These are phyloP conservation scores for Pelargonium australe DNA, from an alignment of 441 rosid genomes.

Conservation along the genomic window DNA sequence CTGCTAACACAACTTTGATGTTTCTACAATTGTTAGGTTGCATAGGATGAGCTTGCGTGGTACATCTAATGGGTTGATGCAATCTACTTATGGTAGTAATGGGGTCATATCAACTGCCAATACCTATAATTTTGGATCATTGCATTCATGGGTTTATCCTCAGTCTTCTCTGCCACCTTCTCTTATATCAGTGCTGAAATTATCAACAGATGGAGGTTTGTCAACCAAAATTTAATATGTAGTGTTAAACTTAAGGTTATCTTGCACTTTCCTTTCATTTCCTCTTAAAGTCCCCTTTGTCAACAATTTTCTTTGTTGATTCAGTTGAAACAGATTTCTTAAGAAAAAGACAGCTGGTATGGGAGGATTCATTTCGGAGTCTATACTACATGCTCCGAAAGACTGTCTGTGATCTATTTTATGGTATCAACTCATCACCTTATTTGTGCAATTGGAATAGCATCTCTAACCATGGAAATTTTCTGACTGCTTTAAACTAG, in stretches of 20 bases:
- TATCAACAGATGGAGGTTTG: slow-evolving; percentile 57
- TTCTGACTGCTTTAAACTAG: neutral
- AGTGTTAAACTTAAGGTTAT: neutral
- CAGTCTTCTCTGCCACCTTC: slow-evolving; percentile 79
- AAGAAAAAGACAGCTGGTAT: slow-evolving; percentile 52
- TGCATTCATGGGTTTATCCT: slow-evolving; percentile 94
- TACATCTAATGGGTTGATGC: slow-evolving; percentile 31
- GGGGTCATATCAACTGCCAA: slow-evolving; percentile 34
- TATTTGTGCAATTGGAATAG: neutral
- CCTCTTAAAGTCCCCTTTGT: slow-evolving; percentile 8
- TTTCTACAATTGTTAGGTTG: slow-evolving; percentile 45
- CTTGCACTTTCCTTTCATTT: slow-evolving; percentile 11
- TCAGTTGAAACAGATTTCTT: slow-evolving; percentile 62
- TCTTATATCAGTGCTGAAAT: slow-evolving; percentile 49
- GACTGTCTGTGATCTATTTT: slow-evolving; percentile 64
- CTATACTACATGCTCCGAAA: slow-evolving; percentile 77
- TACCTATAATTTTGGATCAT: slow-evolving; percentile 40
- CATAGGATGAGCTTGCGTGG: slow-evolving; percentile 54
- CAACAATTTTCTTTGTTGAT: slow-evolving; percentile 24
- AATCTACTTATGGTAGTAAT: slow-evolving; percentile 26
- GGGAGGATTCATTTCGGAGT: slow-evolving; percentile 95
- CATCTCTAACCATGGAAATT: neutral
- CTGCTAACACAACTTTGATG: slow-evolving; percentile 1
- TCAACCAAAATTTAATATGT: neutral
- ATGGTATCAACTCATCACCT: slow-evolving; percentile 39